Conservation (phyloP, 2,329 filamentous ascomycete species). For the Camptophora hylomeconis region DNA sequence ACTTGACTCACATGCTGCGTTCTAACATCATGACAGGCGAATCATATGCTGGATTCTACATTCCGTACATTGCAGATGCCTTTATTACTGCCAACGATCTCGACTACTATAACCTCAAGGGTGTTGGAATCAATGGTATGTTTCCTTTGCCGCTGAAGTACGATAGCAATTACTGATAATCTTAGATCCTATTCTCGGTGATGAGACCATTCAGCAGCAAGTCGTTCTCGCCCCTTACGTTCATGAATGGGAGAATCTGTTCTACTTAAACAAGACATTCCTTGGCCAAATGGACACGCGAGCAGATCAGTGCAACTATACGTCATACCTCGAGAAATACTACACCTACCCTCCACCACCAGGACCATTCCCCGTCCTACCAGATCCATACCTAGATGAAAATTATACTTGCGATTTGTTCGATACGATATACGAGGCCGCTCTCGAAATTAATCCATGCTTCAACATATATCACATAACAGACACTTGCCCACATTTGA, state of each 20-base stretch:
- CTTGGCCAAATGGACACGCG: conserved; percentile 26
- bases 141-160: too few species aligned
- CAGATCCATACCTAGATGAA: conserved; percentile 7
- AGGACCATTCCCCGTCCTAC: conserved; percentile 9
- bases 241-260: conserved; percentile 21
- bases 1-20: not conserved
- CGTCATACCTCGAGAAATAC: conserved; percentile 34
- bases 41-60: conserved; percentile 46
- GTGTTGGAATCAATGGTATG: conserved; percentile 49
- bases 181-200: conserved; percentile 33
- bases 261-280: conserved; percentile 31
- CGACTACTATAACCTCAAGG: conserved; percentile 52
- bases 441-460: conserved; percentile 28
- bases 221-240: conserved; percentile 6
- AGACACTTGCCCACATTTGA: conserved; percentile 30
- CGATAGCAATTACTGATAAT: too few species aligned
- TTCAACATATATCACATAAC: conserved; percentile 38
- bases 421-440: conserved; percentile 7
- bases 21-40: conserved; percentile 62
- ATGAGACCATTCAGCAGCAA: conserved; percentile 28
- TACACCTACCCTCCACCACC: conserved; percentile 52
- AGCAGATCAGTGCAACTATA: conserved; percentile 34
- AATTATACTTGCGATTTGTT: conserved; percentile 10
- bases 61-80: conserved; percentile 58
- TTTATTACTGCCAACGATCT: conserved; percentile 57